phyloP scores from a whole-genome alignment of 2,329 filamentous ascomycete species.

The Colletotrichum tabaci region DNA sequence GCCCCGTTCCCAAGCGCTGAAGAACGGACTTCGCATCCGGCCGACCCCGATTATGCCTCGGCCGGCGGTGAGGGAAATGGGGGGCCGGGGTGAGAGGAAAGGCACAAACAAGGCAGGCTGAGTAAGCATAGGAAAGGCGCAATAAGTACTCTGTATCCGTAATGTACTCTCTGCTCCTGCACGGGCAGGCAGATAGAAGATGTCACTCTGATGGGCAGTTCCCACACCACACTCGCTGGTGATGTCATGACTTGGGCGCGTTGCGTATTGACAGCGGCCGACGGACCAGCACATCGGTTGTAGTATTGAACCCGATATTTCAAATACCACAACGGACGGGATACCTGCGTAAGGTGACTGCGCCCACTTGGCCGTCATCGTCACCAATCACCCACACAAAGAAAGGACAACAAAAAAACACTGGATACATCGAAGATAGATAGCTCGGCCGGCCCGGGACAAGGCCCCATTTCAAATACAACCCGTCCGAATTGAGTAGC shows the following conservation, averaged over 20 bases:
- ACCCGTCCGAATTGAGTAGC: too few species aligned
- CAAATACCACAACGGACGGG: background rate
- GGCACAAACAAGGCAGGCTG: too few species aligned
- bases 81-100: too few species aligned
- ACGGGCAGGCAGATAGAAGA: slow-evolving; percentile 13
- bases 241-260: slow-evolving; percentile 33
- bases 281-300: background rate
- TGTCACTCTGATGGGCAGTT: slow-evolving; percentile 39
- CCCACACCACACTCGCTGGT: slow-evolving; percentile 22
- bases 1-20: too few species aligned
- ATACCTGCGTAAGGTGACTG: too few species aligned
- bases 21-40: slow-evolving; percentile 12
- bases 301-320: background rate
- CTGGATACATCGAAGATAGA: too few species aligned
- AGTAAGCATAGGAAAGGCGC: too few species aligned
- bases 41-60: slow-evolving; percentile 36
- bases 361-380: too few species aligned
- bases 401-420: background rate
- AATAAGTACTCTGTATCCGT: too few species aligned
- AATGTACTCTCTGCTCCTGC: too few species aligned
- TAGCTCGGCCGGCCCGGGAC: slow-evolving; percentile 23
- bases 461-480: too few species aligned
- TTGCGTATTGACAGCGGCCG: too few species aligned
- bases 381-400: background rate
- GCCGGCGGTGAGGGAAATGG: background rate